Evolutionary conservation across 306 rosid species (phyloP).

Genomic region (Prunus fruticosa): DNA sequence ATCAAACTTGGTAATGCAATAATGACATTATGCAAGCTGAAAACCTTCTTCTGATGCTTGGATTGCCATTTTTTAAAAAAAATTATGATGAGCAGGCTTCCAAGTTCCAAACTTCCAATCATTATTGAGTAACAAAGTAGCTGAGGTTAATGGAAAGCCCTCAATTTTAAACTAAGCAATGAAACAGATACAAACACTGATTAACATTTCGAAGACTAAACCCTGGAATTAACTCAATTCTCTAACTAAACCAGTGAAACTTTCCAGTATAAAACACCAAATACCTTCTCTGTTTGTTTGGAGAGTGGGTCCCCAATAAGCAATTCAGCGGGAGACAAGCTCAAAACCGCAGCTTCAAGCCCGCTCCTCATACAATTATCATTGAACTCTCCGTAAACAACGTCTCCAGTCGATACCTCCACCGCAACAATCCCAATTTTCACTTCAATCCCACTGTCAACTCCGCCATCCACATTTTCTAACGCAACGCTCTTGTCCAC

Average conservation of each 20-base stretch:
- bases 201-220: background rate
- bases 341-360: conserved; percentile 69
- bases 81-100: background rate
- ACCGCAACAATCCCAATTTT: conserved; percentile 67
- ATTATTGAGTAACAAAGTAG: background rate
- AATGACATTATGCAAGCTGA: background rate
- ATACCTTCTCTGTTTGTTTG: conserved; percentile 81
- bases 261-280: background rate
- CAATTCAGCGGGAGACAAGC: conserved; percentile 79
- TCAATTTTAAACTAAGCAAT: background rate
- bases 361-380: conserved; percentile 71
- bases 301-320: conserved; percentile 89
- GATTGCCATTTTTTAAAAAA: background rate
- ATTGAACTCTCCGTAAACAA: conserved; percentile 62
- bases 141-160: background rate
- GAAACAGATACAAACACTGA: background rate
- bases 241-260: background rate
- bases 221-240: background rate
- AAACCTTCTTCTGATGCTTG: background rate
- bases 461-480: conserved; percentile 38
- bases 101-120: background rate
- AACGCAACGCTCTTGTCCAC: conserved; percentile 61
- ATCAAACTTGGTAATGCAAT: background rate
- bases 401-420: conserved; percentile 87
- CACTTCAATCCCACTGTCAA: conserved; percentile 55